Evolutionary conservation across 2,329 filamentous ascomycete species (phyloP), one percentile per base, ranked within the genome.

Genomic region (Penicillium sp.): DNA sequence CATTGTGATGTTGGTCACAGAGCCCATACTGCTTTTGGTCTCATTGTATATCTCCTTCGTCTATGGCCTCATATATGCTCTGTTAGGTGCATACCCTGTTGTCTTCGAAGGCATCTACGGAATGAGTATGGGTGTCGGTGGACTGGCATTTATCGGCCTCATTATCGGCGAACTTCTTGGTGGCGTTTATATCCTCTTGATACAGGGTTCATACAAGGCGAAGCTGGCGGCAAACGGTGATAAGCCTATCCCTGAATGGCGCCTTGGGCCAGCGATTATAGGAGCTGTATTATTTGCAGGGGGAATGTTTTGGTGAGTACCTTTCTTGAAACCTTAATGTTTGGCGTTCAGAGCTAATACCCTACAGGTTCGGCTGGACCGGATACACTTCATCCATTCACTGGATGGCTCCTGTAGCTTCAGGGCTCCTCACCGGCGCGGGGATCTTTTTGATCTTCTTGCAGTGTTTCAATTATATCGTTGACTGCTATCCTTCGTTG

Each of bases 81-180:
- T 75, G 39, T 51, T 77, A n/a, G 72, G 66, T 0, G 71, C 71
- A 17, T 76, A 72, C 48, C 74, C 70, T 0, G 66, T 72, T 31
- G 70, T 74, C 6, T 76, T 73, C 52, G 67, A 75, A 50, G 56
- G 66, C 82, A 60, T 70, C 2, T 61, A 73, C 39, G 64, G 62
- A 63, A 88, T 93, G 77, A 83, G 75, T 27, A 70, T 81, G 3
- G 91, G 92, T 51, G 75, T 89, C n/a, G 83, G 86, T 3, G 91
- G 91, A 1, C 81, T 96, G 4, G 86, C 90, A 4, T 96, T 91
- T 74, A 89, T 96, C 66, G 92, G 91, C 53, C 89, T 96, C 84
- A 84, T 94, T 53, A 65, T 81, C 12, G 91, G 91, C 41, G 85
- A 91, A 71, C 61, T 93, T 8, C 73, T 90, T 49, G 89, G 88